Base-by-base conservation (phyloP, 106 monocot genomes). In the Allium sativum region DNA sequence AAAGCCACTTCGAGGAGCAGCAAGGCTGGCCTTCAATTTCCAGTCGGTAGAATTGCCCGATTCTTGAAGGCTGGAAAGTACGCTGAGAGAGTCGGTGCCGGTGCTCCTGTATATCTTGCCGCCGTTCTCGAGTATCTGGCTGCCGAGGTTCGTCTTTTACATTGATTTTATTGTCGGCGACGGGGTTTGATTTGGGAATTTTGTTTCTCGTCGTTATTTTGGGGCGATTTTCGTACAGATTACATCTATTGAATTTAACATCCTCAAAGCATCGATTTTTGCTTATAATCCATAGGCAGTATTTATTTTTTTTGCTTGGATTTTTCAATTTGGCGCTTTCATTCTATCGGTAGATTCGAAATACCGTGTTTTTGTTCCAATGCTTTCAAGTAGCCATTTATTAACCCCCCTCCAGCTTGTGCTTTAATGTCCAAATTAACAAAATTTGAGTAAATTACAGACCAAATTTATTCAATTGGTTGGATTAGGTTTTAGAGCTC, bases 121-220 rank as follows among this genome's bases (percentile, higher is more conserved):
- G 81, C 81, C 69, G 86, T 86, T 18, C 81, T 81, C 12, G 86
- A 86, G 63, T 86, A 86, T 55, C 76, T 82, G 31, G 79, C 87
- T 14, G 87, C 87, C 19, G 87, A 87, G 82, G 82, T 82, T 58
- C 42, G 18, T 18, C 0, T 17, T 44, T 41, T 41, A 0, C 1
- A 42, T 42, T 40, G 3, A 14, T 58, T 3, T 14, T 58, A 15
- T 40, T 8, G 12, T 58, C 42, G 31, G 11, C 11, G 20, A 12
- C 1, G 14, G n/a, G 40, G 9, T 58, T 41, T 41, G 19, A 55
- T 18, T 55, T 55, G 18, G 3, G 55, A 7, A 19, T 7, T 19
- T 55, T 55, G 55, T 1, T 20, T 8, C 55, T 20, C 10, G 8
- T 7, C 18, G 55, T 18, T 6, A 20, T 7, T 19, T 31, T 31